A percentile compares a stretch with the other conserved stretches of the same genome.
Conservation (phyloP, 23 red algal species). For the Gracilaria caudata region DNA sequence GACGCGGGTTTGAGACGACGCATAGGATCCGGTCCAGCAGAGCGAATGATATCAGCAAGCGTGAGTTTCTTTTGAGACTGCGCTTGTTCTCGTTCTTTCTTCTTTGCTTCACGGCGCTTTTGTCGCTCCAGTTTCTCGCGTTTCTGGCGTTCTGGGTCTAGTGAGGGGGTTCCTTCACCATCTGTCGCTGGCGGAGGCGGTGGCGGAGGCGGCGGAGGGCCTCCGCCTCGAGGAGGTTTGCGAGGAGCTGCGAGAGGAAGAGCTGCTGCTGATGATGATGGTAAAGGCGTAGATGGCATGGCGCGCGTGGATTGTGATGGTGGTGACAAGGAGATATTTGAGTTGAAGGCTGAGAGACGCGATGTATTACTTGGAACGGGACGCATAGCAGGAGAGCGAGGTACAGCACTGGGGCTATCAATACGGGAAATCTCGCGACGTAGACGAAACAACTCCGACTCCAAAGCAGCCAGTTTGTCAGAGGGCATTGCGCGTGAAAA, state of each 20-base stretch:
- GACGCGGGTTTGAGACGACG: slow-evolving; percentile 44
- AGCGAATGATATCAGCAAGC: slow-evolving; percentile 70
- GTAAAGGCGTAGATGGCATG: not conserved
- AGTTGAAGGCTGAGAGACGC: not conserved
- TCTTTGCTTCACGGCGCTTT: slow-evolving; percentile 47
- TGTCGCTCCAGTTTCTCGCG: slow-evolving; percentile 49
- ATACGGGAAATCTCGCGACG: slow-evolving; percentile 43
- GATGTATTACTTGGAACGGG: not conserved
- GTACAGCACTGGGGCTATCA: not conserved
- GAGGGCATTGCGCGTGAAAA: slow-evolving; percentile 30
- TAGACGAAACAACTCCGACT: slow-evolving; percentile 37
- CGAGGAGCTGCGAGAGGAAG: not conserved
- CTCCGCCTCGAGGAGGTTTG: not conserved
- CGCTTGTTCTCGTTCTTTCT: slow-evolving; percentile 17
- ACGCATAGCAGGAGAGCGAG: not conserved
- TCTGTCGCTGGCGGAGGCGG: not conserved
- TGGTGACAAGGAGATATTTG: not conserved
- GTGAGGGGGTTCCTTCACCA: not conserved
- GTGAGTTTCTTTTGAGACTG: slow-evolving; percentile 61
- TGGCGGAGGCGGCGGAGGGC: slow-evolving; percentile 18
- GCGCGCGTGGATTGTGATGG: not conserved
- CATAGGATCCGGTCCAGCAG: slow-evolving; percentile 59
- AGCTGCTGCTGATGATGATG: not conserved
- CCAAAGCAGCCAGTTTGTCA: slow-evolving; percentile 41
- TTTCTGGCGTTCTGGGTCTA: slow-evolving; percentile 20